Conservation (phyloP, 1,139 yeast species). For the Yamadazyma trypodendri region DNA sequence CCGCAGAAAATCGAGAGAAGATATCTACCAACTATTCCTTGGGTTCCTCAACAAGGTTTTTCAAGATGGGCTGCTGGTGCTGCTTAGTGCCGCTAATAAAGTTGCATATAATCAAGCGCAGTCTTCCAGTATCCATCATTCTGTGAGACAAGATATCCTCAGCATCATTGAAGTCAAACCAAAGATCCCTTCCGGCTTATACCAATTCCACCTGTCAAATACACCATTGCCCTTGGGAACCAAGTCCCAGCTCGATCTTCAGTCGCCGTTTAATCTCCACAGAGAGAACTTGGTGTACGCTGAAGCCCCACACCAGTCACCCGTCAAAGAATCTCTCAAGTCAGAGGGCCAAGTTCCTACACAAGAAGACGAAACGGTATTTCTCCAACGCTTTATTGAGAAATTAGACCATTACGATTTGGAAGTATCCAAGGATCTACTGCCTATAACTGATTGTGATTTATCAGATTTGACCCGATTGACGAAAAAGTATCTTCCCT, state of each 20-base stretch:
- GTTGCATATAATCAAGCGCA: constrained; percentile 6
- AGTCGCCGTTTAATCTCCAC: constrained; percentile 3
- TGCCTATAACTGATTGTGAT: constrained; percentile 2
- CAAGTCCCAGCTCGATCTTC: constrained; percentile 1
- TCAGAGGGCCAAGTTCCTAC: neutral
- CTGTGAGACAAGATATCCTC: constrained; percentile 8
- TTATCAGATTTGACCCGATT: neutral
- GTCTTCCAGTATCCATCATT: constrained; percentile 1
- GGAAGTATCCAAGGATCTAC: constrained; percentile 2
- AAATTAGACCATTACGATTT: constrained; percentile 2
- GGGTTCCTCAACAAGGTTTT: constrained; percentile 6
- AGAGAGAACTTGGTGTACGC: neutral
- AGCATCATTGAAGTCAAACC: constrained; percentile 7
- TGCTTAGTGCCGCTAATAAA: constrained; percentile 5
- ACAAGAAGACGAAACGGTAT: neutral
- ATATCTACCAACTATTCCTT: constrained; percentile 5
- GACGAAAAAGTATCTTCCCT: constrained; percentile 14
- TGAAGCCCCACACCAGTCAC: neutral
- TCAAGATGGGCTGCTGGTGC: constrained; percentile 3
- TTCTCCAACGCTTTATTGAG: neutral
- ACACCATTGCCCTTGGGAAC: too few species aligned
- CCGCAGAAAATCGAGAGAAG: constrained; percentile 5
- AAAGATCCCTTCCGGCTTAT: neutral
- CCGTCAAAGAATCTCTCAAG: neutral
- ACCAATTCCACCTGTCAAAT: neutral